Evolutionary conservation across 1,284 basidiomycete species (phyloP).

Genomic region (Ganoderma boninense): DNA sequence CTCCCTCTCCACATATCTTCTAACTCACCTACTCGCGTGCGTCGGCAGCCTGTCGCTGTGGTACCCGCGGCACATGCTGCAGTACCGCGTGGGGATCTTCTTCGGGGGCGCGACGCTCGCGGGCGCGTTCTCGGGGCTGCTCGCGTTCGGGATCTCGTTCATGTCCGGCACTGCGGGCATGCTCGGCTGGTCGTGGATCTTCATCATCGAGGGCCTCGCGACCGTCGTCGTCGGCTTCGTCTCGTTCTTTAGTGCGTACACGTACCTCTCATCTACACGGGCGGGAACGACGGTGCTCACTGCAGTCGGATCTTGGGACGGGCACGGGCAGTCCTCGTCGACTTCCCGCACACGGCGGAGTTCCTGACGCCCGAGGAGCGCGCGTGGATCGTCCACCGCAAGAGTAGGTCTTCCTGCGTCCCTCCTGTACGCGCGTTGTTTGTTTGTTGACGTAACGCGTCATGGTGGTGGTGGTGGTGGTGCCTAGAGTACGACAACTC

Average conservation of each 20-base stretch:
- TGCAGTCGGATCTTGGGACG: too few relatives aligned
- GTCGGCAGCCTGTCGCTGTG: conserved; percentile 41
- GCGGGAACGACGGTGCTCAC: too few relatives aligned
- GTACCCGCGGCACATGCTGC: conserved; percentile 46
- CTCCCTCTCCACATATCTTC: not conserved
- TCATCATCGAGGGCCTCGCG: conserved; percentile 63
- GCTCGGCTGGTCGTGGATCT: conserved; percentile 56
- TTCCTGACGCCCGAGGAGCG: conserved; percentile 70
- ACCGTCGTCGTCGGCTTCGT: conserved; percentile 60
- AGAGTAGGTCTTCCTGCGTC: conserved; percentile 50
- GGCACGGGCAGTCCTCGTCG: conserved; percentile 54
- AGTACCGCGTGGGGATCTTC: conserved; percentile 45
- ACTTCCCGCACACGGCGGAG: conserved; percentile 63
- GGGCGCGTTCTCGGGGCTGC: conserved; percentile 49
- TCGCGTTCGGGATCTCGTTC: conserved; percentile 53
- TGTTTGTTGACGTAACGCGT: too few relatives aligned
- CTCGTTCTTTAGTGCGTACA: conserved; percentile 52
- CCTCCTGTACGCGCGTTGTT: not conserved
- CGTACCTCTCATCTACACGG: too few relatives aligned
- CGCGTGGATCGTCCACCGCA: conserved; percentile 66
- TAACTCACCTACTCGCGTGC: too few relatives aligned
- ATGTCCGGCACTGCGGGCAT: conserved; percentile 51
- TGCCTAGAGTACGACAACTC: conserved; percentile 67
- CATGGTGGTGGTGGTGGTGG: not conserved
- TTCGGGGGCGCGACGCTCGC: conserved; percentile 46